A percentile compares a stretch with the other conserved stretches of the same genome.
Evolutionary conservation across 106 monocot genomes (phyloP).

Genomic region (Phalaenopsis equestris): DNA sequence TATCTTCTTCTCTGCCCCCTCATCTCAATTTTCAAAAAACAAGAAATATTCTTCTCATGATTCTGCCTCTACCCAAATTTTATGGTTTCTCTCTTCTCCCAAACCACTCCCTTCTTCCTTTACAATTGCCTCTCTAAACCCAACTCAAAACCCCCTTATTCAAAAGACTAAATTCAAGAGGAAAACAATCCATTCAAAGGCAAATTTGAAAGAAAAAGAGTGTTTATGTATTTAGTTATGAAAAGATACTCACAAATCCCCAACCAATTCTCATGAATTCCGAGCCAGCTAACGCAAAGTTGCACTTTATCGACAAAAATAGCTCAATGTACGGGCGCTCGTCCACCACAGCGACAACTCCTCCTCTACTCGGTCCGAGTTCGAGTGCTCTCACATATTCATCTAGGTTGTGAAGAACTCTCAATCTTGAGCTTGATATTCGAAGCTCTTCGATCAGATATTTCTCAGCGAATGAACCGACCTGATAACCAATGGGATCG

Average conservation of each 20-base stretch:
- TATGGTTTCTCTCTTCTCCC: no score
- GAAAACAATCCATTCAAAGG: neutral
- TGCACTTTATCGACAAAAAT: slow-evolving; percentile 55
- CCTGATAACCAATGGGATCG: slow-evolving; percentile 76
- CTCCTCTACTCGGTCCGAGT: slow-evolving; percentile 69
- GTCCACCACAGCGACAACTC: slow-evolving; percentile 71
- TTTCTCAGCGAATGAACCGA: slow-evolving; percentile 65
- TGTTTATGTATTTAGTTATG: neutral
- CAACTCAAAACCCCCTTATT: neutral
- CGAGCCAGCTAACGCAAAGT: slow-evolving; percentile 44
- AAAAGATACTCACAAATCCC: slow-evolving; percentile 74
- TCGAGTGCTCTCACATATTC: slow-evolving; percentile 52
- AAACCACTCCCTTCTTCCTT: no score
- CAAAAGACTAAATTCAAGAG: neutral
- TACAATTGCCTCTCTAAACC: no score
- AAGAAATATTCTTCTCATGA: no score
- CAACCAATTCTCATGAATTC: slow-evolving; percentile 84
- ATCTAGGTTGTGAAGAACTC: slow-evolving; percentile 31
- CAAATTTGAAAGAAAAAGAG: neutral
- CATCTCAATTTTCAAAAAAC: no score
- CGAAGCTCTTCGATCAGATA: slow-evolving; percentile 62
- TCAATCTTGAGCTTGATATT: slow-evolving; percentile 51
- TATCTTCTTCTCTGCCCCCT: no score
- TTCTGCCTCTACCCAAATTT: no score
- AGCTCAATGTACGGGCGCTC: slow-evolving; percentile 64